These are phyloP conservation scores for Delphinella strobiligena DNA, from an alignment of 2,329 filamentous ascomycete species.

Conservation along the genomic window DNA sequence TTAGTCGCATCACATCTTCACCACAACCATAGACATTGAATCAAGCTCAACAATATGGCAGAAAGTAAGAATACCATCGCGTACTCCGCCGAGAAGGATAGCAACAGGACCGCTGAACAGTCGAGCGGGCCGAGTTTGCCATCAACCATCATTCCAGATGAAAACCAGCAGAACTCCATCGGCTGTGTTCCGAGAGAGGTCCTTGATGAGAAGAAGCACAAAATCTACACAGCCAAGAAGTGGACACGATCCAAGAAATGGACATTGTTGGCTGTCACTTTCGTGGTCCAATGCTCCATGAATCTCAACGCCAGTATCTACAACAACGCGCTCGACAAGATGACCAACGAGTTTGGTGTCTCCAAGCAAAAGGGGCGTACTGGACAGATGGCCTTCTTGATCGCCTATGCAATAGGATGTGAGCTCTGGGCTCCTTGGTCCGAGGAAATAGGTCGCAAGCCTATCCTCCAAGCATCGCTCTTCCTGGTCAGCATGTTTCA, in stretches of 20 bases:
- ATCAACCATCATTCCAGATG: no score
- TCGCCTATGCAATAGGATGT: conserved; percentile 34
- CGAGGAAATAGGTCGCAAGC: conserved; percentile 36
- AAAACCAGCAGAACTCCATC: no score
- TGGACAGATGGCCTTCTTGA: conserved; percentile 32
- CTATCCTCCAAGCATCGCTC: conserved; percentile 34
- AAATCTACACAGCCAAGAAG: no score
- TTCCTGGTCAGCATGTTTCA: conserved; percentile 38
- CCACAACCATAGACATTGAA: no score
- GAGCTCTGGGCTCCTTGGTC: conserved; percentile 40
- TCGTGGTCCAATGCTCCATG: conserved; percentile 42
- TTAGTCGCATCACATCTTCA: no score
- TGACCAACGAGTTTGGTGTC: conserved; percentile 26
- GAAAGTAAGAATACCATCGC: no score
- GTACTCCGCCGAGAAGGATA: no score
- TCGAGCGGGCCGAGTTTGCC: no score
- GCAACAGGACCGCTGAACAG: no score
- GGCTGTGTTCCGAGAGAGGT: no score
- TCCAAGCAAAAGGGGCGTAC: conserved; percentile 28
- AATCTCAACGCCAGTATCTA: conserved; percentile 44
- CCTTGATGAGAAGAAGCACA: no score
- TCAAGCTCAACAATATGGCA: no score
- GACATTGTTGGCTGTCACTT: conserved; percentile 39
- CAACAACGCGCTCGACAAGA: conserved; percentile 41
- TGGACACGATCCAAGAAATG: conserved; percentile 43